Conservation (phyloP, 2,329 filamentous ascomycete species). For the Aschersonia sp. region DNA sequence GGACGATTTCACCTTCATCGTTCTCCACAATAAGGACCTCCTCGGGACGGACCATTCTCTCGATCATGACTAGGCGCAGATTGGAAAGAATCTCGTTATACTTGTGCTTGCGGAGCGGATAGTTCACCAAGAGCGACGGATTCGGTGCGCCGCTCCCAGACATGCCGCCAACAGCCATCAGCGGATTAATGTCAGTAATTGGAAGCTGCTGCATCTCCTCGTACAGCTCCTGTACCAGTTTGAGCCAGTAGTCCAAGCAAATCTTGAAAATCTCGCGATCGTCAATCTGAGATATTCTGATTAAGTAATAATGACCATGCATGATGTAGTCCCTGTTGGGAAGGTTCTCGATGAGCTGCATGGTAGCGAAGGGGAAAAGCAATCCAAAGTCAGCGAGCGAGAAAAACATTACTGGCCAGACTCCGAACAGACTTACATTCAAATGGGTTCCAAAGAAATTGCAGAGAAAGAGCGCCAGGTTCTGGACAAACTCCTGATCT, state of each 20-base stretch:
- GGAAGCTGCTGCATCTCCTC: constrained; percentile 98
- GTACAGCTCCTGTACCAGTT: constrained; percentile 92
- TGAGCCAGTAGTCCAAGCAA: constrained; percentile 97
- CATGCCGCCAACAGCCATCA: constrained; percentile 63
- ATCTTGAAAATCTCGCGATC: constrained; percentile 99
- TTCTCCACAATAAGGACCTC: constrained; percentile 99
- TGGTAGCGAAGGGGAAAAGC: not conserved
- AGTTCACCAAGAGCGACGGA: constrained; percentile 71
- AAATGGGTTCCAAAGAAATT: constrained; percentile 95
- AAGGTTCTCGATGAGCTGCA: constrained; percentile 78
- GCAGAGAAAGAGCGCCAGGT: constrained; percentile 86
- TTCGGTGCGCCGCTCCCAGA: constrained; percentile 74
- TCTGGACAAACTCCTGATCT: constrained; percentile 97
- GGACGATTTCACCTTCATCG: constrained; percentile 96
- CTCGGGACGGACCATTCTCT: constrained; percentile 98
- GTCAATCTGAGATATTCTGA: constrained; percentile 96
- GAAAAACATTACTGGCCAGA: not conserved
- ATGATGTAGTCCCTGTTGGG: constrained; percentile 90
- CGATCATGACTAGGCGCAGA: constrained; percentile 94
- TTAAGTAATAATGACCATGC: constrained; percentile 95
- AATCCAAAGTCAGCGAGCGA: not conserved
- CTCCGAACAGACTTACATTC: constrained; percentile 35
- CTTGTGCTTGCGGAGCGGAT: constrained; percentile 93
- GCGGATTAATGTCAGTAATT: constrained; percentile 80
- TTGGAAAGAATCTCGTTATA: constrained; percentile 91